These are phyloP conservation scores for Claviceps pazoutovae DNA, from an alignment of 2,329 filamentous ascomycete species.

Conservation along the genomic window DNA sequence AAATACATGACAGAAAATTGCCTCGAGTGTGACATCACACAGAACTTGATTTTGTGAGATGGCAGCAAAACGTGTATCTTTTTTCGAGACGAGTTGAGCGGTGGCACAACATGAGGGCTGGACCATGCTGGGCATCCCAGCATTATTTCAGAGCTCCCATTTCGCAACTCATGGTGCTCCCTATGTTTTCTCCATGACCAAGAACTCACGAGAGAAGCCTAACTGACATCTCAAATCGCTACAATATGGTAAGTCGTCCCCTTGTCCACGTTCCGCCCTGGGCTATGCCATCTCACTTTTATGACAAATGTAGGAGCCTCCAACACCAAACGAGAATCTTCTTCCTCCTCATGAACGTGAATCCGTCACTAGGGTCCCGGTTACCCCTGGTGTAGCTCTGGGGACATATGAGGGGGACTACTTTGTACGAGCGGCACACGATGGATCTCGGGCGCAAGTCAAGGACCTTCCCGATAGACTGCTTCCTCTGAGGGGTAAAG, in stretches of 20 bases:
- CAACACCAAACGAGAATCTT: constrained; percentile 1
- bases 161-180: neutral
- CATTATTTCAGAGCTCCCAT: neutral
- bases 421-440: neutral
- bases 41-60: no score
- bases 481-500: neutral
- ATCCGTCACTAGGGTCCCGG: constrained; percentile 3
- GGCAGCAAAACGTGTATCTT: neutral
- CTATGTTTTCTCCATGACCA: neutral
- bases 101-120: neutral
- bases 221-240: neutral
- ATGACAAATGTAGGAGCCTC: neutral
- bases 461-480: neutral
- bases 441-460: neutral
- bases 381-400: constrained; percentile 5
- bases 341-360: constrained; percentile 4
- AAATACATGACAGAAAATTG: neutral
- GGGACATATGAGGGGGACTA: constrained; percentile 4
- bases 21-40: neutral
- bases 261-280: no score
- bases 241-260: neutral
- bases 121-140: neutral
- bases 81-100: no score
- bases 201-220: neutral
- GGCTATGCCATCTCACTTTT: neutral